A percentile compares a stretch with the other conserved stretches of the same genome.
These are phyloP conservation scores for Polychaeton citri DNA, from an alignment of 2,329 filamentous ascomycete species.

Conservation along the genomic window DNA sequence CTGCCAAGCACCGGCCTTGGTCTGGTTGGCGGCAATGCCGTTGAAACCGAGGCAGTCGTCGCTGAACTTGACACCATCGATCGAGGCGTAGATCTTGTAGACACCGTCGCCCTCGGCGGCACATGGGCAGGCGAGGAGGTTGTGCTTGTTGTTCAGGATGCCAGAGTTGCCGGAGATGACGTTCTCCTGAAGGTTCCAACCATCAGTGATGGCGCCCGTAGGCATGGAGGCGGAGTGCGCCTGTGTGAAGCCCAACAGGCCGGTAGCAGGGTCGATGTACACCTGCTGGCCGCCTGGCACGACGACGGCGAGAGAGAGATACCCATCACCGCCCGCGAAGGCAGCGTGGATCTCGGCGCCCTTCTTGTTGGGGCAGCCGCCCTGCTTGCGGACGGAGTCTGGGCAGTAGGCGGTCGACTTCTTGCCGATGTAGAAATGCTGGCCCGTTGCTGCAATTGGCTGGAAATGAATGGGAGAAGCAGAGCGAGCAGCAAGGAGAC, in stretches of 20 bases:
- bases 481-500: constrained; percentile 13
- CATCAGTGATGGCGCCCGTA: constrained; percentile 11
- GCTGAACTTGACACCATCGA: constrained; percentile 8
- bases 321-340: constrained; percentile 7
- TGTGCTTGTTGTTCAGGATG: constrained; percentile 8
- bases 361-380: constrained; percentile 12
- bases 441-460: constrained; percentile 12
- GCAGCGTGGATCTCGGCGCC: constrained; percentile 3
- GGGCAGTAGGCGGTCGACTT: constrained; percentile 18
- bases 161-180: constrained; percentile 6
- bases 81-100: constrained; percentile 8
- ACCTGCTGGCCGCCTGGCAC: constrained; percentile 19
- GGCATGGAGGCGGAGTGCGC: constrained; percentile 16
- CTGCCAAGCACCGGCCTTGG: constrained; percentile 12
- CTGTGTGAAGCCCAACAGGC: constrained; percentile 17
- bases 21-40: constrained; percentile 8
- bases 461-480: constrained; percentile 15
- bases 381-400: constrained; percentile 4
- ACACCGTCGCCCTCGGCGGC: constrained; percentile 2
- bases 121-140: constrained; percentile 9
- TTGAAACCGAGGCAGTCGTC: constrained; percentile 10
- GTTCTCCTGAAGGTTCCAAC: constrained; percentile 10
- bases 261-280: constrained; percentile 17
- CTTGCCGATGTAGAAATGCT: constrained; percentile 18
- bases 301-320: constrained; percentile 10